A percentile compares a stretch with the other conserved stretches of the same genome.
phyloP scores from a whole-genome alignment of 176 grass and related monocot genomes.

The Bothriochloa decipiens region DNA sequence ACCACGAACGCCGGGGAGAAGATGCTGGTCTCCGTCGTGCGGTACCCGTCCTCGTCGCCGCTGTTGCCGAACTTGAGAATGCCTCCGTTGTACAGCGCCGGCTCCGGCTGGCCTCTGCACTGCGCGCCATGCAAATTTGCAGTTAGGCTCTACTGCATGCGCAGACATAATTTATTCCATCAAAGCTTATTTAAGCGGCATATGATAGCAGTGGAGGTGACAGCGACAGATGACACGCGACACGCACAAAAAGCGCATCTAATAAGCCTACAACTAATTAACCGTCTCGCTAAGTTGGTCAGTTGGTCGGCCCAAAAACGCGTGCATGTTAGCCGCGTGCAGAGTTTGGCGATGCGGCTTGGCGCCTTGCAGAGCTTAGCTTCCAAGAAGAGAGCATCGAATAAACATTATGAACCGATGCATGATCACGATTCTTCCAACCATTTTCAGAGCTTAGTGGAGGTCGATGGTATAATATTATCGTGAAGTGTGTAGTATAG shows the following conservation, averaged over 20 bases:
- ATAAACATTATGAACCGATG: not conserved
- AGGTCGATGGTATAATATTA: not conserved
- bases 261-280: constrained; percentile 18
- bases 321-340: constrained; percentile 36
- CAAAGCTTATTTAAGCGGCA: not conserved
- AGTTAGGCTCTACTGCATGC: not conserved
- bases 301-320: constrained; percentile 25
- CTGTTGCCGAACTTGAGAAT: constrained; percentile 66
- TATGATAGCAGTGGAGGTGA: not conserved
- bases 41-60: constrained; percentile 54
- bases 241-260: not conserved
- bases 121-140: constrained; percentile 36
- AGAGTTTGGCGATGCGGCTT: constrained; percentile 16
- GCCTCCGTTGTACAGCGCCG: constrained; percentile 89
- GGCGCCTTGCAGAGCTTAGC: constrained; percentile 27
- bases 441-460: constrained; percentile 20
- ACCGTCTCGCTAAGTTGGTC: not conserved
- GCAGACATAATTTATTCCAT: not conserved
- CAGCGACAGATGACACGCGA: constrained; percentile 35
- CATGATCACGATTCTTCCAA: constrained; percentile 14
- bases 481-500: not conserved
- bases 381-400: constrained; percentile 31
- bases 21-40: constrained; percentile 77
- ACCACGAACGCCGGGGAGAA: constrained; percentile 79
- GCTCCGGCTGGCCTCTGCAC: constrained; percentile 83